phyloP scores from a whole-genome alignment of 805 yeast genomes.

The Starmerella vitae region DNA sequence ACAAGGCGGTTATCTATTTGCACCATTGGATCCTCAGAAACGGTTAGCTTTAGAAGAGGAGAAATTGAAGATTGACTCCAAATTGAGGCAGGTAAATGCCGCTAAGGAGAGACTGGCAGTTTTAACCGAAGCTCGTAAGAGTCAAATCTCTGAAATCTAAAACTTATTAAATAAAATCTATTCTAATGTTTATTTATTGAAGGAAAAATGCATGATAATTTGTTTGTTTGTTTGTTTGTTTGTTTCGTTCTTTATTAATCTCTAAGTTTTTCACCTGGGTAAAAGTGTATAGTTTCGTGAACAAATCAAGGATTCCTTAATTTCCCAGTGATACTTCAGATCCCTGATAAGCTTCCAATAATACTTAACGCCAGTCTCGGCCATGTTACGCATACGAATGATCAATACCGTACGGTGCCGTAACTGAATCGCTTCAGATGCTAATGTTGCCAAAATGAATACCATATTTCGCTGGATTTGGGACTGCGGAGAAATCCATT shows the following conservation, averaged over 20 bases:
- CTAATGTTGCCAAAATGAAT: slow-evolving; percentile 45
- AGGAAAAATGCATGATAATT: too few relatives aligned
- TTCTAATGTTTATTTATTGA: too few relatives aligned
- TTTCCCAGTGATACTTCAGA: slow-evolving; percentile 42
- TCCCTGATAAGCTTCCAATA: slow-evolving; percentile 36
- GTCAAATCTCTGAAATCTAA: neutral
- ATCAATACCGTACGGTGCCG: slow-evolving; percentile 29
- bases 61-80: slow-evolving; percentile 52
- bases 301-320: slow-evolving; percentile 33
- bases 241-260: too few relatives aligned
- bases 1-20: slow-evolving; percentile 53
- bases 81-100: slow-evolving; percentile 54
- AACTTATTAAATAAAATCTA: too few relatives aligned
- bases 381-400: slow-evolving; percentile 32
- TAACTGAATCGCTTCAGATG: slow-evolving; percentile 39
- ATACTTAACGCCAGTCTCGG: slow-evolving; percentile 33
- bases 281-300: neutral
- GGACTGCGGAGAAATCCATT: slow-evolving; percentile 33
- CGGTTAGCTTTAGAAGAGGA: slow-evolving; percentile 69
- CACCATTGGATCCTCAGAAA: slow-evolving; percentile 54
- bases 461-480: slow-evolving; percentile 44
- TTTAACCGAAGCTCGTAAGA: too few relatives aligned
- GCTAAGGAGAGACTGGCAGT: slow-evolving; percentile 54
- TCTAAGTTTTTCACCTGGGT: neutral
- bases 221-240: too few relatives aligned